Conservation (phyloP, 495 filamentous ascomycete species). For the Penicillium turbatum region DNA sequence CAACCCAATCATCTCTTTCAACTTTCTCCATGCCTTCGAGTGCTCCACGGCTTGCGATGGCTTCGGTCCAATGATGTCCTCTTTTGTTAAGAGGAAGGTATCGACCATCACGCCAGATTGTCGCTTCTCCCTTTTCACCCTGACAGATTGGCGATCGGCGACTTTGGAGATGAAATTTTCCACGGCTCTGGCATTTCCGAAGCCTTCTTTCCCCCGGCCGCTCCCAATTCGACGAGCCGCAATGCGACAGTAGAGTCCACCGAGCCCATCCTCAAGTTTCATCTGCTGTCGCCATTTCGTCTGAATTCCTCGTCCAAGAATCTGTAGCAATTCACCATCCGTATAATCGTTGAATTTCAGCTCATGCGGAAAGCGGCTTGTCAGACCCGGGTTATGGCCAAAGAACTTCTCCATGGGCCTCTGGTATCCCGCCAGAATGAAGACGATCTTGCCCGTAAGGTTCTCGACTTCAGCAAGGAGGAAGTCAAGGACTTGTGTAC, state of each 20-base stretch:
- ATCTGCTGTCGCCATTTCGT: conserved; percentile 50
- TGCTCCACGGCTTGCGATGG: conserved; percentile 48
- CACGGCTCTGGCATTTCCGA: conserved; percentile 67
- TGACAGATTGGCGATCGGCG: conserved; percentile 51
- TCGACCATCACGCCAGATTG: conserved; percentile 27
- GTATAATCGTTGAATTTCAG: conserved; percentile 67
- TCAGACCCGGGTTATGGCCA: conserved; percentile 69
- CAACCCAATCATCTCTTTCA: conserved; percentile 60
- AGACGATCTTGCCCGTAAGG: conserved; percentile 65
- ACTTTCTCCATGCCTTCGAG: conserved; percentile 53
- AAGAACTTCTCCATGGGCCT: conserved; percentile 79
- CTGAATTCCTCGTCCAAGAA: conserved; percentile 46
- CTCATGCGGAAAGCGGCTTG: conserved; percentile 64
- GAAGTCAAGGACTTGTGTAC: conserved; percentile 64
- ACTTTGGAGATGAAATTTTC: conserved; percentile 58
- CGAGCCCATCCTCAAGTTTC: conserved; percentile 54
- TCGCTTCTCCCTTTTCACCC: conserved; percentile 44
- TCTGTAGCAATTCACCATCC: conserved; percentile 58
- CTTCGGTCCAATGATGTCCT: conserved; percentile 65
- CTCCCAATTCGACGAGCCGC: conserved; percentile 56
- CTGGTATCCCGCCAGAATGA: conserved; percentile 74
- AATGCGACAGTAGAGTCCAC: conserved; percentile 64
- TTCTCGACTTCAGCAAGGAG: conserved; percentile 75
- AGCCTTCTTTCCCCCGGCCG: conserved; percentile 60
- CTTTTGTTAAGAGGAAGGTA: conserved; percentile 51